Evolutionary conservation across 2,329 filamentous ascomycete species (phyloP).

Genomic region (Penicillium nordicum): DNA sequence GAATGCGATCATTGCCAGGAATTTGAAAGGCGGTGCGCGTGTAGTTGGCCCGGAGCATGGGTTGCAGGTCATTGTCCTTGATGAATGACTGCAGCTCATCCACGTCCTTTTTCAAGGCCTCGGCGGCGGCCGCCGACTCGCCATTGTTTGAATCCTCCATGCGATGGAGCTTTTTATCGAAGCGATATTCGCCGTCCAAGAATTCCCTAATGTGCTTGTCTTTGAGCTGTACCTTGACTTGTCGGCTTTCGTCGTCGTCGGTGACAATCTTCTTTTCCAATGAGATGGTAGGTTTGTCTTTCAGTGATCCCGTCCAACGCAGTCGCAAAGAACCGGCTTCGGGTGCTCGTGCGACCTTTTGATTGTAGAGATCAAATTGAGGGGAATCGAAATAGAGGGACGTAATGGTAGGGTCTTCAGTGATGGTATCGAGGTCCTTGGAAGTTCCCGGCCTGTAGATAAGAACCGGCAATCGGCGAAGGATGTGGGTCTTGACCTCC

Average conservation of each 20-base stretch:
- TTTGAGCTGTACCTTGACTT: constrained; percentile 80
- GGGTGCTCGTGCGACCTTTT: constrained; percentile 73
- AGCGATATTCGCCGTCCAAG: constrained; percentile 79
- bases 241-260: constrained; percentile 71
- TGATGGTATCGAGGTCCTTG: constrained; percentile 73
- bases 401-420: constrained; percentile 82
- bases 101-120: constrained; percentile 68
- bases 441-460: constrained; percentile 85
- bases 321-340: constrained; percentile 80
- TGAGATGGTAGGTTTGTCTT: constrained; percentile 71
- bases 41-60: constrained; percentile 87
- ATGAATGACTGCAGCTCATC: constrained; percentile 77
- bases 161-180: constrained; percentile 87
- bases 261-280: constrained; percentile 87
- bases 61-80: constrained; percentile 71
- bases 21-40: constrained; percentile 95
- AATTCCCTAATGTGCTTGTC: constrained; percentile 90
- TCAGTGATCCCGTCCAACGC: constrained; percentile 86
- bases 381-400: constrained; percentile 94
- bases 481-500: constrained; percentile 93
- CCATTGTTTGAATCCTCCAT: constrained; percentile 73
- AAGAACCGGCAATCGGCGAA: constrained; percentile 83
- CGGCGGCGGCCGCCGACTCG: constrained; percentile 58
- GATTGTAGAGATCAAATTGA: constrained; percentile 78
- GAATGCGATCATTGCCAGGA: constrained; percentile 81